phyloP scores from a whole-genome alignment of 208 protist genomes.

The Porcisia deanei region DNA sequence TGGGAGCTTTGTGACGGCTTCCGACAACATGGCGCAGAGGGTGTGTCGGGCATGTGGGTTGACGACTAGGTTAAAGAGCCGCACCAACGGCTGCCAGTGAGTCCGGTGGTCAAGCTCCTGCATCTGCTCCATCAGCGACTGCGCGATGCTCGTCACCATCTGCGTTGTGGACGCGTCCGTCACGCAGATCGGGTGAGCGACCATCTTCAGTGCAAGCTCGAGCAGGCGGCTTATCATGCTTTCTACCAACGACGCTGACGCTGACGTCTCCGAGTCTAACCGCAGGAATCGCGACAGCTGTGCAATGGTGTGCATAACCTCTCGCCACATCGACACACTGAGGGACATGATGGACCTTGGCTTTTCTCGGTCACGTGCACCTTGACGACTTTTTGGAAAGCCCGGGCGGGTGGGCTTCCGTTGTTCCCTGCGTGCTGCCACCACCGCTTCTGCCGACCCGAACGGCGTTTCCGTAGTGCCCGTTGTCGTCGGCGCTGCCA shows the following conservation, averaged over 20 bases:
- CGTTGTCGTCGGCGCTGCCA: not conserved
- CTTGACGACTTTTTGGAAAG: conserved; percentile 3
- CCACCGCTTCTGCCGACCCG: not conserved
- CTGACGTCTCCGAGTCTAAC: not conserved
- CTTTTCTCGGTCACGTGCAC: conserved; percentile 4
- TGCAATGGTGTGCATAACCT: conserved; percentile 82
- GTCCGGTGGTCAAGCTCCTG: conserved; percentile 34
- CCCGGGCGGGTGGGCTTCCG: not conserved
- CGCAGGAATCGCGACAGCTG: conserved; percentile 39
- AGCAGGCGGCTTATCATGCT: conserved; percentile 69
- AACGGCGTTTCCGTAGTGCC: not conserved
- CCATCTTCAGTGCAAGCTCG: conserved; percentile 82
- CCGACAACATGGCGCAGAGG: conserved; percentile 51
- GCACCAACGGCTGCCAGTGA: conserved; percentile 72
- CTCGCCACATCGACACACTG: conserved; percentile 81
- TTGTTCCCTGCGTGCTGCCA: not conserved
- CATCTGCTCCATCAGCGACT: conserved; percentile 35
- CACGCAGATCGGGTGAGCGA: conserved; percentile 75
- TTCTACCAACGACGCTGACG: conserved; percentile 8
- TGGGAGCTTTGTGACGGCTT: conserved; percentile 33
- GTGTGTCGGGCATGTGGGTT: conserved; percentile 66
- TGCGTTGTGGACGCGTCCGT: conserved; percentile 55
- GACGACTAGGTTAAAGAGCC: conserved; percentile 80
- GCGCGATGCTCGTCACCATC: conserved; percentile 33
- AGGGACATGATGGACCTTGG: conserved; percentile 66